Evolutionary conservation across 106 monocot species (phyloP).

Genomic region (Platanthera zijinensis): DNA sequence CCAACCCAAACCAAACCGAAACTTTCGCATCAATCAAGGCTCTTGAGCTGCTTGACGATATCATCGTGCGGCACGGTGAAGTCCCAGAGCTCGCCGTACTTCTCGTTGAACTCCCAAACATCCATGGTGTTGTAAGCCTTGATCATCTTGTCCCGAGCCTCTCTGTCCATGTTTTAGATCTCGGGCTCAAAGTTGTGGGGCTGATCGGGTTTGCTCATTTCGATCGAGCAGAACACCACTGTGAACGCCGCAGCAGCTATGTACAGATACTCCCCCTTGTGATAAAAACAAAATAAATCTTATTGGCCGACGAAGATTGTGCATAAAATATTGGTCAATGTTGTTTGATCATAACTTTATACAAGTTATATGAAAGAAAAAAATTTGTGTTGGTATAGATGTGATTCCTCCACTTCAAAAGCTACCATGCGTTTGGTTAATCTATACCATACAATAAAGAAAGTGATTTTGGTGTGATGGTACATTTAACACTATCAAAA

Average conservation of each 20-base stretch:
- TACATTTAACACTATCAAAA: too few relatives aligned
- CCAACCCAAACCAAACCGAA: too few relatives aligned
- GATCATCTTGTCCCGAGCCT: constrained; percentile 71
- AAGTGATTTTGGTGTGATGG: too few relatives aligned
- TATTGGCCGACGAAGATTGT: too few relatives aligned
- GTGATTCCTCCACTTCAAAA: too few relatives aligned
- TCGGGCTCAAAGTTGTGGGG: constrained; percentile 84
- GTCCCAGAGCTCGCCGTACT: constrained; percentile 96
- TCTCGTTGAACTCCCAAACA: constrained; percentile 98
- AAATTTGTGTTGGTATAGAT: too few relatives aligned
- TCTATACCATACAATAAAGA: too few relatives aligned
- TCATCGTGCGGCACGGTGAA: constrained; percentile 73
- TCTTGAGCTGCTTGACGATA: constrained; percentile 17
- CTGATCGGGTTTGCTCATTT: constrained; percentile 84
- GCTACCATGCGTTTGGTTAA: too few relatives aligned
- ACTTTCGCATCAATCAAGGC: too few relatives aligned
- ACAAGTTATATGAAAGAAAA: too few relatives aligned
- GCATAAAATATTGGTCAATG: too few relatives aligned
- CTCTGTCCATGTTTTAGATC: constrained; percentile 36
- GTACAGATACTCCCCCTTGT: constrained; percentile 69
- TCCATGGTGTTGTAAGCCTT: constrained; percentile 91
- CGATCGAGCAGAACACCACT: constrained; percentile 69
- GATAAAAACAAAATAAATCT: neutral
- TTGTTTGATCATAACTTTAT: too few relatives aligned
- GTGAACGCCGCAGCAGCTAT: constrained; percentile 78